Evolutionary conservation across 2,329 filamentous ascomycete genomes (phyloP), one percentile per base, ranked within the genome.

Genomic region (Aspergillus phoenicis): DNA sequence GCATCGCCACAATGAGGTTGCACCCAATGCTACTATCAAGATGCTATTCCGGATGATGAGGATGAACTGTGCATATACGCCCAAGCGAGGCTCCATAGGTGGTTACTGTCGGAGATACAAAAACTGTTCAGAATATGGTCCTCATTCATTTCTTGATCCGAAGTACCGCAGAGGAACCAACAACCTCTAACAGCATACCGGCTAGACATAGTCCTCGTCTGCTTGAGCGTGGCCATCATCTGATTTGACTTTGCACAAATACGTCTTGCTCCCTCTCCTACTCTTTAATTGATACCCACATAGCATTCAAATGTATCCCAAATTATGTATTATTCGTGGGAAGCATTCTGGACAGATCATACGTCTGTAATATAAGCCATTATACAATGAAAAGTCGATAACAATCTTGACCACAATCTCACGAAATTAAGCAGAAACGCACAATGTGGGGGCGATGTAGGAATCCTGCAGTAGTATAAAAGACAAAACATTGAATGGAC

Each of bases 281-380:
- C 22, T 51, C 26, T 51, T 17, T n/a, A 49, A 49, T 64, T 58
- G 48, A 63, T 64, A 64, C 66, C 66, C 55, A 63, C 41, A 33
- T 54, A 60, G 54, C 62, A 56, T 61, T 24, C 28, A 53, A 6
- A 51, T 22, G 26, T 17, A 51, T 51, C 26, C 26, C 13, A 17
- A 26, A 5, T 17, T 11, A 30, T 51, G 28, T 51, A 30, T 6
- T n/a, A 15, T 22, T 24, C 3, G 30, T 17, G 15, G 26, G 24
- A 30, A 15, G 24, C 7, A 11, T 22, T 13, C 5, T 15, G 41
- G 10, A 45, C 13, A 22, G 20, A 20, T 45, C 20, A 30, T 30
- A 49, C 30, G 4, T n/a, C 3, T 28, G 45, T 26, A 49, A n/a
- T 30, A 30, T 11, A 49, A 30, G 13, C 13, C 6, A 13, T 11